Evolutionary conservation across 148 eudicot genomes (phyloP).

Genomic region (Spergularia marina): DNA sequence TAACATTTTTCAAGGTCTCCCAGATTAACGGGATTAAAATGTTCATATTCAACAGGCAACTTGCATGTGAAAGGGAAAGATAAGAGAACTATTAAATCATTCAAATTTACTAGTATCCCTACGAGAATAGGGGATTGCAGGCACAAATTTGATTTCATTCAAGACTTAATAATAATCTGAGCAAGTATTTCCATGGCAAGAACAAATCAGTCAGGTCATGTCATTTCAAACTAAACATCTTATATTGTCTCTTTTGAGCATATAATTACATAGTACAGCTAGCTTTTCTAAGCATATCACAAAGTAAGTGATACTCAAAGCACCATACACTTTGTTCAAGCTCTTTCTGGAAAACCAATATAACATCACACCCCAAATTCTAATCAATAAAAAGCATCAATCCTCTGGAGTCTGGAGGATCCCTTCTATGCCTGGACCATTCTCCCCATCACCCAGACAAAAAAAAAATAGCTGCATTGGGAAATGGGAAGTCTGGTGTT

Average conservation of each 20-base stretch:
- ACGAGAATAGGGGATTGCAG: background rate
- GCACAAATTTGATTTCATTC: background rate
- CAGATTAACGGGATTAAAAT: background rate
- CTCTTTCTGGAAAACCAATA: conserved; percentile 2
- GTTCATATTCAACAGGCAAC: background rate
- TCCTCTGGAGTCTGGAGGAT: background rate
- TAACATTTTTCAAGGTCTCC: conserved; percentile 3
- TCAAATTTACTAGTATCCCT: background rate
- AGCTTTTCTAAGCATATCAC: background rate
- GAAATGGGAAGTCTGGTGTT: too few relatives aligned
- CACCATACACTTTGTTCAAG: background rate
- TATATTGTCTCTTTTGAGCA: background rate
- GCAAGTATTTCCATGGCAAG: background rate
- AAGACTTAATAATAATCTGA: background rate
- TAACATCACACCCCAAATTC: background rate
- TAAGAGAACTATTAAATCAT: background rate
- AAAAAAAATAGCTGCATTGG: too few relatives aligned
- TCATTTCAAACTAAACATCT: background rate
- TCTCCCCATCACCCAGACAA: too few relatives aligned
- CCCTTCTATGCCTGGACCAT: too few relatives aligned
- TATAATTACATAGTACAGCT: background rate
- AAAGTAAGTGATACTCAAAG: background rate
- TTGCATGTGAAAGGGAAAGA: background rate
- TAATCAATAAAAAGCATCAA: background rate
- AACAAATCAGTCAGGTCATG: background rate